Evolutionary conservation across 192 early-diverging fungal species (phyloP).

Genomic region (Coemansia guatemalensis): DNA sequence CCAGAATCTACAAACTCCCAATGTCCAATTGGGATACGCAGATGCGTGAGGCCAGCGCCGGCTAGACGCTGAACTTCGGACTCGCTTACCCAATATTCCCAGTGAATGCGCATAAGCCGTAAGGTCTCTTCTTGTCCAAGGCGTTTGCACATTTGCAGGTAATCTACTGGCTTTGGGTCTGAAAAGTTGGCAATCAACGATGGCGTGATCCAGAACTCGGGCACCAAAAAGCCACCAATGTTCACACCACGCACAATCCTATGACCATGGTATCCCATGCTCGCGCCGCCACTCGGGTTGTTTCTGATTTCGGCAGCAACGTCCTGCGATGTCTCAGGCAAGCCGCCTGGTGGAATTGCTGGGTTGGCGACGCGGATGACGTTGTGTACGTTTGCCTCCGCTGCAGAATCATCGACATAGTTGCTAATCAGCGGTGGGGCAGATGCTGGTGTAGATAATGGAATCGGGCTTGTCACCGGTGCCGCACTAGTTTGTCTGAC

Average conservation of each 20-base stretch:
- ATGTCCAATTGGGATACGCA: slow-evolving; percentile 62
- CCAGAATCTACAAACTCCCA: slow-evolving; percentile 61
- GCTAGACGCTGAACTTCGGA: slow-evolving; percentile 54
- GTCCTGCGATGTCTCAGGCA: slow-evolving; percentile 5
- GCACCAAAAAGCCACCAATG: slow-evolving; percentile 60
- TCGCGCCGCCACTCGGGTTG: slow-evolving; percentile 26
- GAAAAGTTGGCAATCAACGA: slow-evolving; percentile 44
- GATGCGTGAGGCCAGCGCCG: slow-evolving; percentile 51
- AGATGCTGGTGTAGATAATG: too few species aligned
- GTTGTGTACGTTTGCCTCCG: background rate
- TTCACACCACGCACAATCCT: slow-evolving; percentile 57
- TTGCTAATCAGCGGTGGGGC: too few species aligned
- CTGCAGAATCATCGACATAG: too few species aligned
- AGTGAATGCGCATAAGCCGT: slow-evolving; percentile 47
- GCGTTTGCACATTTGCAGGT: slow-evolving; percentile 51
- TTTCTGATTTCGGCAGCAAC: slow-evolving; percentile 30
- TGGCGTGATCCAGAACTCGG: slow-evolving; percentile 63
- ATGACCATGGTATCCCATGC: slow-evolving; percentile 48
- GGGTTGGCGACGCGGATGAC: slow-evolving; percentile 19
- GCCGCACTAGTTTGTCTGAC: background rate
- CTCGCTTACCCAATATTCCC: slow-evolving; percentile 61
- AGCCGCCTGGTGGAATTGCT: background rate
- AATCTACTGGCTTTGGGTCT: slow-evolving; percentile 51
- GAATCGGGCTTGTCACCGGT: too few species aligned
- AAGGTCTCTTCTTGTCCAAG: slow-evolving; percentile 45